Evolutionary conservation across 352 stramenopile species (phyloP).

Genomic region (Hyaloperonospora brassicae): DNA sequence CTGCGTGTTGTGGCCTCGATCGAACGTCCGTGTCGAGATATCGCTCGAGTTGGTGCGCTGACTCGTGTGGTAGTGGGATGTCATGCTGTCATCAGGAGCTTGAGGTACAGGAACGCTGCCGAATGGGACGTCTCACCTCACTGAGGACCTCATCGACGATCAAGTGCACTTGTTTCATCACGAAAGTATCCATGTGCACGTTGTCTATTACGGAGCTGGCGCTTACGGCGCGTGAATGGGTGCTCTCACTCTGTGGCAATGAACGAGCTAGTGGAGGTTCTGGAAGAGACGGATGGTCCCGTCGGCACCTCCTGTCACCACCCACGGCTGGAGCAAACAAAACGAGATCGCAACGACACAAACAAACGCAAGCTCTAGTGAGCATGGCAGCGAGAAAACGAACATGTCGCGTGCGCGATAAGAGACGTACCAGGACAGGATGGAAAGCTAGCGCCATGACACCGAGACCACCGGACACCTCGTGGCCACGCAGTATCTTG

Average conservation of each 20-base stretch:
- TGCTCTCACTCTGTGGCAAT: constrained; percentile 1
- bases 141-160: too few relatives aligned
- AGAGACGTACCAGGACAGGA: constrained; percentile 87
- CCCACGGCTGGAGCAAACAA: constrained; percentile 60
- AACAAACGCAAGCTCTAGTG: constrained; percentile 3
- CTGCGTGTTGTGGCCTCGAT: too few relatives aligned
- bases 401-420: not conserved
- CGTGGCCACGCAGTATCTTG: constrained; percentile 95
- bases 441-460: constrained; percentile 96
- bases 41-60: too few relatives aligned
- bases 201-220: too few relatives aligned
- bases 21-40: too few relatives aligned
- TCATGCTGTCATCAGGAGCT: too few relatives aligned
- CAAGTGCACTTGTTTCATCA: not conserved
- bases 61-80: too few relatives aligned
- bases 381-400: not conserved
- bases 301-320: constrained; percentile 92
- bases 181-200: not conserved
- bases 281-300: constrained; percentile 94
- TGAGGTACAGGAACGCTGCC: too few relatives aligned
- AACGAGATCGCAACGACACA: constrained; percentile 5
- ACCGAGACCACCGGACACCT: constrained; percentile 90
- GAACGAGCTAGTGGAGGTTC: constrained; percentile 87
- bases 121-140: too few relatives aligned
- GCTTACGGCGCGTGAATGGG: too few relatives aligned